phyloP scores from a whole-genome alignment of 1,284 basidiomycete species.

The Ceratobasidium theobromae region DNA sequence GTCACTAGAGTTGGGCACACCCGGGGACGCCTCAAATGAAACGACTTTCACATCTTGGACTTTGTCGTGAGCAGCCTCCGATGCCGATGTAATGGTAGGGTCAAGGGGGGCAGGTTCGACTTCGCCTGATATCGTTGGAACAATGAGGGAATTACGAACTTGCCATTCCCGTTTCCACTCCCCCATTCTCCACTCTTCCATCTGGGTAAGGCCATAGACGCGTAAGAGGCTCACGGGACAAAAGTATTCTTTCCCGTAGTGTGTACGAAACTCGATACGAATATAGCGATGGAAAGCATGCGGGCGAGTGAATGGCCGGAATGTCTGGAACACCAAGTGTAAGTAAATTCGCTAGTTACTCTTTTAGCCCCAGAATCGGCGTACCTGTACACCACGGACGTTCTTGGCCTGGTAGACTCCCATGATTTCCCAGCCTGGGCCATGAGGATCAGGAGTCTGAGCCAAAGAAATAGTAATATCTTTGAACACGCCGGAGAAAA shows the following conservation, averaged over 20 bases:
- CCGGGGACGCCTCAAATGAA: not conserved
- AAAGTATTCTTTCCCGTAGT: slow-evolving; percentile 95
- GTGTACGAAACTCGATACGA: slow-evolving; percentile 90
- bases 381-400: slow-evolving; percentile 86
- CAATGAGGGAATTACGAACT: slow-evolving; percentile 38
- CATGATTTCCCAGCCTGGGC: slow-evolving; percentile 68
- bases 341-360: not conserved
- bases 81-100: slow-evolving; percentile 37
- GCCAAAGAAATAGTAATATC: slow-evolving; percentile 86
- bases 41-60: not conserved
- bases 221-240: slow-evolving; percentile 92
- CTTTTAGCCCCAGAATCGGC: slow-evolving; percentile 38
- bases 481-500: slow-evolving; percentile 96
- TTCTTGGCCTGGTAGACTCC: slow-evolving; percentile 87
- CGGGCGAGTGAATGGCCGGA: slow-evolving; percentile 68
- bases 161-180: slow-evolving; percentile 68
- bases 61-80: slow-evolving; percentile 1
- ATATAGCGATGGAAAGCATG: slow-evolving; percentile 90
- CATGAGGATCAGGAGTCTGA: slow-evolving; percentile 60
- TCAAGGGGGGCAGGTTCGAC: slow-evolving; percentile 29
- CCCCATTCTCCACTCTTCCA: slow-evolving; percentile 95
- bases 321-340: slow-evolving; percentile 57
- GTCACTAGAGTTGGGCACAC: not conserved
- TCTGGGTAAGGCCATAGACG: slow-evolving; percentile 94
- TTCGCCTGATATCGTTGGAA: slow-evolving; percentile 33